Percentiles rank a stretch among this genome's conserved stretches.
phyloP scores from a whole-genome alignment of 805 yeast species.

The Candida piceae region DNA sequence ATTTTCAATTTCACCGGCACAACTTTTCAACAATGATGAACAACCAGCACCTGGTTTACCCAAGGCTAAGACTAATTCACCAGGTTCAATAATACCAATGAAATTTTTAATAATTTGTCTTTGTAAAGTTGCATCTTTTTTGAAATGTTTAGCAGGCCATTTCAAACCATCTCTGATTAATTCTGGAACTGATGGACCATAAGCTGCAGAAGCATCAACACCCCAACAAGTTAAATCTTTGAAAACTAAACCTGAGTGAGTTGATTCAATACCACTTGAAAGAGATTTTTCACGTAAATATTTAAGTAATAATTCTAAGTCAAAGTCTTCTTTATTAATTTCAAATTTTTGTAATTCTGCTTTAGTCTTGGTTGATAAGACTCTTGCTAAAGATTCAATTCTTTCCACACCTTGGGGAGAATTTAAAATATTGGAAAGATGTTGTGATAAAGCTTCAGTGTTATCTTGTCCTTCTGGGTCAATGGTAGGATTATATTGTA shows the following conservation, averaged over 20 bases:
- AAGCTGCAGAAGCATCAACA: conserved; percentile 49
- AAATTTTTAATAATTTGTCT: conserved; percentile 36
- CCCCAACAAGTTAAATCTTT: conserved; percentile 41
- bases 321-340: conserved; percentile 42
- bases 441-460: conserved; percentile 22
- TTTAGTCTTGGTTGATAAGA: conserved; percentile 44
- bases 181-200: conserved; percentile 43
- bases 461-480: conserved; percentile 24
- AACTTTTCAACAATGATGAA: conserved; percentile 59
- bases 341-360: conserved; percentile 41
- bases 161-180: conserved; percentile 31
- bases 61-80: conserved; percentile 64
- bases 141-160: conserved; percentile 28
- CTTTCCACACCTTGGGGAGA: conserved; percentile 27
- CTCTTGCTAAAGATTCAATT: conserved; percentile 46
- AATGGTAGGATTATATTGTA: conserved; percentile 20
- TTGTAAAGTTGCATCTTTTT: conserved; percentile 29
- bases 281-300: conserved; percentile 34
- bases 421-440: conserved; percentile 22
- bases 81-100: conserved; percentile 43
- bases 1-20: conserved; percentile 47
- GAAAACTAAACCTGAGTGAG: conserved; percentile 48
- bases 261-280: conserved; percentile 43
- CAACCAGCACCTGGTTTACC: conserved; percentile 83
- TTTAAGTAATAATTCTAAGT: conserved; percentile 37